phyloP scores from a whole-genome alignment of 257 asterid species.

The Solanum corneliomulleri region DNA sequence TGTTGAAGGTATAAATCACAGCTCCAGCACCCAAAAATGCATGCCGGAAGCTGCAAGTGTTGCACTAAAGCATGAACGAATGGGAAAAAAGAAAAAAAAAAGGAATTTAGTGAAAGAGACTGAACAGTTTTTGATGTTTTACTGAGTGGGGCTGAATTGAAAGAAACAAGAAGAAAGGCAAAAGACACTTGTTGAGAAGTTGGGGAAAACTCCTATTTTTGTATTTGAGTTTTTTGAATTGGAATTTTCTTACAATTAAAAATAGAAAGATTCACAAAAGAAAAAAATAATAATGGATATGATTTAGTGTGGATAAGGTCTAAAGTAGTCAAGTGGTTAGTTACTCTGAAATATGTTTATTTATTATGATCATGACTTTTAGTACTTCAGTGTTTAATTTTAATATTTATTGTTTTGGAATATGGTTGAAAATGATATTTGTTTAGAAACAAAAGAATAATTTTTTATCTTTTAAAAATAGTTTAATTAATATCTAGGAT shows the following conservation, averaged over 20 bases:
- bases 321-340: not conserved
- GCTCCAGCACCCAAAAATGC: constrained; percentile 5
- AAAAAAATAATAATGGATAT: not conserved
- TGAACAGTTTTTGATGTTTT: not conserved
- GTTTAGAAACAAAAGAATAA: not conserved
- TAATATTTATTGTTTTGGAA: not conserved
- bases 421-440: not conserved
- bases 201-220: not conserved
- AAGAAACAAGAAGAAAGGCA: not conserved
- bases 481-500: too few species aligned
- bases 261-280: not conserved
- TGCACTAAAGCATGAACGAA: constrained; percentile 2
- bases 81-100: not conserved
- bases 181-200: not conserved
- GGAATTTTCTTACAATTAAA: not conserved
- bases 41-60: constrained; percentile 16
- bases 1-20: not conserved
- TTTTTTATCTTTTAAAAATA: too few species aligned
- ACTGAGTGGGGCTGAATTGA: not conserved
- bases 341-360: not conserved
- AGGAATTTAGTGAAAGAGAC: not conserved
- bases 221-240: not conserved
- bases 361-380: not conserved
- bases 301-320: not conserved
- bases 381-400: not conserved